Base-by-base conservation (phyloP, 2,329 filamentous ascomycete genomes). In the Daldinia sp. region DNA sequence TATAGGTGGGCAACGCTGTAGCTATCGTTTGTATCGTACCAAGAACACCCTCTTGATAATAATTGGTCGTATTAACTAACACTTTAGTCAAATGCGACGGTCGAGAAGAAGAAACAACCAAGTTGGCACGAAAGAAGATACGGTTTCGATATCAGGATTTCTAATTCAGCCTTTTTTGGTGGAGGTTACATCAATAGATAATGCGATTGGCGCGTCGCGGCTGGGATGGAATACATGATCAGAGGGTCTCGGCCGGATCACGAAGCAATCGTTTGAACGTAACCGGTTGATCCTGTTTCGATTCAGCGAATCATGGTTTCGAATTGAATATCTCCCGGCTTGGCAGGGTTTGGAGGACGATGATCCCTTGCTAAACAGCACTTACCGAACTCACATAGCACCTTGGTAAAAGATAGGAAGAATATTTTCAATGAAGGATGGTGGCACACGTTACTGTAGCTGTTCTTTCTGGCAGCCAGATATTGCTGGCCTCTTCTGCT, bases 291-390 rank as follows among this genome's bases (percentile, higher is more conserved):
- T 67, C 64, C 55, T 29, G 30, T 53, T 13, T 27, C 3, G 4
- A 37, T 53, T 47, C 52, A 62, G 58, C 68, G 69, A 69, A 70
- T 67, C 9, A 25, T 15, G 27, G 56, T 39, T 55, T 27, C 39
- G 52, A 63, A 61, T 37, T 50, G 43, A 58, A 55, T 54, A 72
- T 72, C 69, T 73, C 67, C 70, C 71, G 70, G 66, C 71, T 72
- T 72, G 71, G 71, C 71, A 64, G 21, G 50, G 64, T 64, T 62
- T 67, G 58, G 64, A 52, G 58, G 58, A 50, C 49, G 61, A 30
- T 34, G 47, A 63, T 68, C 53, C 60, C 47, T 61, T 51, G 13
- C 51, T 52, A 39, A 59, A 27, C 47, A 54, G 8, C 50, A 47
- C 32, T n/a, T 35, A 29, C 48, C 48, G 32, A 25, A 51, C 21